Evolutionary conservation across 345 rosid genomes (phyloP).

Genomic region (Psidium guajava): DNA sequence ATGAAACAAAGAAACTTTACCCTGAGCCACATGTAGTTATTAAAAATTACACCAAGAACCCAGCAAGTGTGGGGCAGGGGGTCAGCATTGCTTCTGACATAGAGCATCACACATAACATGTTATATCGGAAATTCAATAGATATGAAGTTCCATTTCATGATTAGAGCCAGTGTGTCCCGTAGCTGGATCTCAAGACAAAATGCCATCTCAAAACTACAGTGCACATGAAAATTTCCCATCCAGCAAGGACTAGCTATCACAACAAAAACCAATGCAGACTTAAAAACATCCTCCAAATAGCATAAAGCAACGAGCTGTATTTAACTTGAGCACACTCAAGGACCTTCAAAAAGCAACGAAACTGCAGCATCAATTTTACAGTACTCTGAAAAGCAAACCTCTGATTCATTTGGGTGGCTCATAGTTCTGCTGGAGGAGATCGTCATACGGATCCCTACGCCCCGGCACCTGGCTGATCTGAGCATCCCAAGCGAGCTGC

Average conservation of each 20-base stretch:
- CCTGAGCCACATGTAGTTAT: background rate
- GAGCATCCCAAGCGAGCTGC: conserved; percentile 88
- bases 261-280: background rate
- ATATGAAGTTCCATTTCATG: background rate
- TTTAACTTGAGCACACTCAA: background rate
- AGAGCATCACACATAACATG: background rate
- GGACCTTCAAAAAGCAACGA: background rate
- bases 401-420: conserved; percentile 12
- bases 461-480: conserved; percentile 94
- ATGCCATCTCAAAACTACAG: background rate
- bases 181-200: background rate
- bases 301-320: background rate
- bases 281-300: background rate
- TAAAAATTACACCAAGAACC: background rate
- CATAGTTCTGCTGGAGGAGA: conserved; percentile 40
- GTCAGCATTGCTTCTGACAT: background rate
- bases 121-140: background rate
- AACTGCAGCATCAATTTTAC: background rate
- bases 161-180: background rate
- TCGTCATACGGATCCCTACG: conserved; percentile 96
- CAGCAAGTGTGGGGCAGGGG: rapidly evolving
- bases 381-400: conserved; percentile 3
- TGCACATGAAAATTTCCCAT: background rate
- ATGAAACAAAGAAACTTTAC: background rate
- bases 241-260: background rate